These are phyloP conservation scores for Crithidia bombi DNA, from an alignment of 208 protist species.

Conservation along the genomic window DNA sequence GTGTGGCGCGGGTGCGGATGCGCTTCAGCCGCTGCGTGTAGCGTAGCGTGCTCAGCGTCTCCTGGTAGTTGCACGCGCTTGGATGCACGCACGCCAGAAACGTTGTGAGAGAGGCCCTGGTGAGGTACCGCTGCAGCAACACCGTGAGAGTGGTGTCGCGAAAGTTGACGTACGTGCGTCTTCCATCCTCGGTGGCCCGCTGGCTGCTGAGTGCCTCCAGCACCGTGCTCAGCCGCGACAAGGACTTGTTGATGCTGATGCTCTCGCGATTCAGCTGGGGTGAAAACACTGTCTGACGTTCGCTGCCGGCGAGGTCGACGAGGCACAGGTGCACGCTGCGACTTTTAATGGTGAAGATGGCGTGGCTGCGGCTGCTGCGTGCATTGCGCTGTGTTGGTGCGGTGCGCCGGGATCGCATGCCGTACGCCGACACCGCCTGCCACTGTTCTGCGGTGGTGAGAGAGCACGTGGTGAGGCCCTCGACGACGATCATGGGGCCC, in stretches of 20 bases:
- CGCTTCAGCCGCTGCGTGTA: conserved; percentile 86
- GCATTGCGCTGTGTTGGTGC: conserved; percentile 91
- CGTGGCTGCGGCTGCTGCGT: conserved; percentile 92
- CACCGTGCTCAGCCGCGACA: conserved; percentile 88
- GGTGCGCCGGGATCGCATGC: conserved; percentile 80
- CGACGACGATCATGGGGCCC: conserved; percentile 67
- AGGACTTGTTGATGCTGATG: conserved; percentile 91
- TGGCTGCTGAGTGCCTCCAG: conserved; percentile 81
- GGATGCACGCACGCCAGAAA: conserved; percentile 92
- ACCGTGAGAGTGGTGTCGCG: conserved; percentile 87
- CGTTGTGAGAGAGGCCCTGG: conserved; percentile 76
- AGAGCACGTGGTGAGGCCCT: conserved; percentile 70
- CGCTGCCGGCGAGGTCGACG: conserved; percentile 88
- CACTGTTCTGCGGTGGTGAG: conserved; percentile 73
- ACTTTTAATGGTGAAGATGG: conserved; percentile 91
- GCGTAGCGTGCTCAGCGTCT: conserved; percentile 87
- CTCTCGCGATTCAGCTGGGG: conserved; percentile 88
- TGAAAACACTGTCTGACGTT: conserved; percentile 85
- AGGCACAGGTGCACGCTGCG: conserved; percentile 78
- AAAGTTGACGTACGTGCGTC: conserved; percentile 80
- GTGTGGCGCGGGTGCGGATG: conserved; percentile 60
- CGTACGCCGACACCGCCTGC: conserved; percentile 65
- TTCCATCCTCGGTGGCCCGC: conserved; percentile 45
- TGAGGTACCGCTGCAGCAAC: conserved; percentile 88
- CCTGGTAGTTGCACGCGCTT: conserved; percentile 48